phyloP scores from a whole-genome alignment of 2,329 filamentous ascomycete species.

The Colletotrichum agaves region DNA sequence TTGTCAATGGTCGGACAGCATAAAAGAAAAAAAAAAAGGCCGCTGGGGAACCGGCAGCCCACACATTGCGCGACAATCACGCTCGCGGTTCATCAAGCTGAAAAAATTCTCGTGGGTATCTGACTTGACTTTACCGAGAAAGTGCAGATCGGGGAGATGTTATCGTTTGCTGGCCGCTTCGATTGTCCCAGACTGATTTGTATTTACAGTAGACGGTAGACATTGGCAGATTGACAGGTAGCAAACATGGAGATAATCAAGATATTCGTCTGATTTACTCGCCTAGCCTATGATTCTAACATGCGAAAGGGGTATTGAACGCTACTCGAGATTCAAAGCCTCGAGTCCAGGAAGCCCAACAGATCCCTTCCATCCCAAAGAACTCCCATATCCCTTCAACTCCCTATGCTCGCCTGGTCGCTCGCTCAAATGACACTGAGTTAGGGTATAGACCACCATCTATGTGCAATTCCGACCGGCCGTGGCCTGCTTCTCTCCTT shows the following conservation, averaged over 20 bases:
- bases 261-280: slow-evolving; percentile 18
- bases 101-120: too few relatives aligned
- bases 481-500: not conserved
- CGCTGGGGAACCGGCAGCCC: too few relatives aligned
- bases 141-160: too few relatives aligned
- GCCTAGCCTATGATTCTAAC: slow-evolving; percentile 23
- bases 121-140: too few relatives aligned
- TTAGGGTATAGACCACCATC: slow-evolving; percentile 36
- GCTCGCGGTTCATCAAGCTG: too few relatives aligned
- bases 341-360: slow-evolving; percentile 10
- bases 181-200: too few relatives aligned
- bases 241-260: not conserved
- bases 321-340: slow-evolving; percentile 14
- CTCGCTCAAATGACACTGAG: slow-evolving; percentile 36
- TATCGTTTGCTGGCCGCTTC: too few relatives aligned
- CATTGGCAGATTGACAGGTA: too few relatives aligned
- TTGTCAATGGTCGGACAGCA: too few relatives aligned
- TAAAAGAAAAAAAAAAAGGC: too few relatives aligned
- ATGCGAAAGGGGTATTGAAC: slow-evolving; percentile 37
- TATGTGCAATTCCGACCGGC: slow-evolving; percentile 28
- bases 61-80: too few relatives aligned
- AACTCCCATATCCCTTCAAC: slow-evolving; percentile 25
- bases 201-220: too few relatives aligned
- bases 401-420: slow-evolving; percentile 20
- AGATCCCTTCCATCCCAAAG: slow-evolving; percentile 14